Base-by-base conservation (phyloP, 2,329 filamentous ascomycete genomes). In the Emergomyces orientalis region DNA sequence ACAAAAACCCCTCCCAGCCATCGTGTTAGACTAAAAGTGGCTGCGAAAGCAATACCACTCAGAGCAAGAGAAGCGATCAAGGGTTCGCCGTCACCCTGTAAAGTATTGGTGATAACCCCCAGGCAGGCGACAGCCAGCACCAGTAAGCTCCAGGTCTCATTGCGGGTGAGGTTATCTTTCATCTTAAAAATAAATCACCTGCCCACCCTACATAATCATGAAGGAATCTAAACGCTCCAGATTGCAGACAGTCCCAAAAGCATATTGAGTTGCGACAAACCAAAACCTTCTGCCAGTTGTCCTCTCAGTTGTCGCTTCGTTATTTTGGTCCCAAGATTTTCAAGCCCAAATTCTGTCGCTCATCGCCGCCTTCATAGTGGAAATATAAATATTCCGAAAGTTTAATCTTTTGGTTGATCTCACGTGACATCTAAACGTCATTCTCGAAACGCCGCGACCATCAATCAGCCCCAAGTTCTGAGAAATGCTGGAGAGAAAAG, bases 1-100 rank as follows among this genome's bases (percentile, higher is more conserved):
- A 97, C 87, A 74, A 99, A 97, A 1, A 89, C 88, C 62, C 90
- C 87, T 1, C 93, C 93, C 6, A 97, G 88, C 93, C 93, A 97
- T 79, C 89, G 83, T 75, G 97, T 93, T 79, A 97, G 85, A 70
- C 89, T 86, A 75, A 90, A 97, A 65, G 86, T 86, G 57, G 88
- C 85, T 3, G 87, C 82, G 74, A 96, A 99, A 43, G 90, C 91
- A 67, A 96, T 81, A 27, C 88, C 85, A 71, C 90, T 94, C 70
- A 97, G 88, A 19, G 92, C 90, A 63, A 96, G 80, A 0, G 91
- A 96, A 11, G 91, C 93, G 68, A 95, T 82, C 69, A 99, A 83
- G 45, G 94, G 93, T 69, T 94, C 91, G 67, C 91, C 92, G 76
- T 96, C 89, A 68, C 86, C 89, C 64, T 87, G 84, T 72, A 97